Percentiles rank a stretch among this genome's conserved stretches.
These are phyloP conservation scores for Corchorus capsularis DNA, from an alignment of 345 rosid species.

Conservation along the genomic window DNA sequence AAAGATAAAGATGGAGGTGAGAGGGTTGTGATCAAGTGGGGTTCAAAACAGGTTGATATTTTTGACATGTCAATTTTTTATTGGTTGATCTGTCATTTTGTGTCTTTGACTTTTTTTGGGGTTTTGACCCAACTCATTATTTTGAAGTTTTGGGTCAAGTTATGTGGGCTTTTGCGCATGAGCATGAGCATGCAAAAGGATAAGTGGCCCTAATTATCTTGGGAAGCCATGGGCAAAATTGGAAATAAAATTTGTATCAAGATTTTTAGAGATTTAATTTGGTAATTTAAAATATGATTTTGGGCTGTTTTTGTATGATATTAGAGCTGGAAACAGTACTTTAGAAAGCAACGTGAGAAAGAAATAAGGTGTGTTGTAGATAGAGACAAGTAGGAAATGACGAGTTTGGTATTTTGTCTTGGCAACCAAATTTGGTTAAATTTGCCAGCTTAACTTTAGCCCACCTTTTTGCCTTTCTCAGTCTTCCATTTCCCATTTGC, in stretches of 20 bases:
- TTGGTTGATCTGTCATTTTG: background rate
- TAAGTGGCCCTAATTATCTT: background rate
- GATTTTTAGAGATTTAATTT: too few relatives aligned
- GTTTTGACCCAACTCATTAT: conserved; percentile 15
- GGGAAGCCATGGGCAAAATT: background rate
- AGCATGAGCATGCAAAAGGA: background rate
- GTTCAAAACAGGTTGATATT: conserved; percentile 19
- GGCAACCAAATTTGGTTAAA: conserved; percentile 28
- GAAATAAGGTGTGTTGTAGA: conserved; percentile 6
- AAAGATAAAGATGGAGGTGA: conserved; percentile 18
- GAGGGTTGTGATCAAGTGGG: conserved; percentile 22
- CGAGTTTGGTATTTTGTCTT: conserved; percentile 23
- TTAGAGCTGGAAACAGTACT: background rate
- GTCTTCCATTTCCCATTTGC: conserved; percentile 13
- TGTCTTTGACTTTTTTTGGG: conserved; percentile 22
- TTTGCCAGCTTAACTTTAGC: conserved; percentile 22
- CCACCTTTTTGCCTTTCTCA: conserved; percentile 13
- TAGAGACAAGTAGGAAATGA: background rate
- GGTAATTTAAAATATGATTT: background rate
- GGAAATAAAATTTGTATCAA: background rate
- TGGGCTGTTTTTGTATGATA: background rate
- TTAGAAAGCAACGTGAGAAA: background rate
- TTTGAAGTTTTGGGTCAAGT: conserved; percentile 23
- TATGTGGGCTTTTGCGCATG: conserved; percentile 10
- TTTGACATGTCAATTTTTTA: conserved; percentile 23